A percentile compares a stretch with the other conserved stretches of the same genome.
Evolutionary conservation across 2,329 filamentous ascomycete species (phyloP).

Genomic region (Talaromyces rugulosus): DNA sequence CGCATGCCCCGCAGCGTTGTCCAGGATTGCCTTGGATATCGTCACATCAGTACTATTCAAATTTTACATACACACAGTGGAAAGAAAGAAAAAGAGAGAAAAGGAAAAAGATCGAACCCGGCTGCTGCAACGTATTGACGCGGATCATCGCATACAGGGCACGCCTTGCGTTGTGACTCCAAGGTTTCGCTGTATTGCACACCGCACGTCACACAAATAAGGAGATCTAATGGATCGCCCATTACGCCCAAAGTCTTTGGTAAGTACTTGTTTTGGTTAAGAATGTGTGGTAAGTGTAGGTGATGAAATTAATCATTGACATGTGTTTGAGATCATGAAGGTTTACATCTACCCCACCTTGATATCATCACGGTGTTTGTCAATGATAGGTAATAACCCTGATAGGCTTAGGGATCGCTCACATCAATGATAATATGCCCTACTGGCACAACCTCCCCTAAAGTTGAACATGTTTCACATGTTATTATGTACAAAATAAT

Average conservation of each 20-base stretch:
- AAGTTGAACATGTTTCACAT: no score
- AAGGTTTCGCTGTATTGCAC: constrained; percentile 18
- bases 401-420: no score
- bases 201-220: constrained; percentile 26
- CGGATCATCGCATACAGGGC: constrained; percentile 29
- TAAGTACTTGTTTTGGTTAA: background rate
- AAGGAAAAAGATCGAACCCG: constrained; percentile 16
- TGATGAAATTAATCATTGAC: background rate
- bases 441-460: no score
- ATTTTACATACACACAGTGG: background rate
- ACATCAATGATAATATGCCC: no score
- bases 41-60: background rate
- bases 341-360: background rate
- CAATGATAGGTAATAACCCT: no score
- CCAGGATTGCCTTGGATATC: constrained; percentile 22
- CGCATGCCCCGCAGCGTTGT: constrained; percentile 25
- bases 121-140: constrained; percentile 25
- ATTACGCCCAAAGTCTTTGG: background rate
- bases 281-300: background rate
- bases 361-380: background rate
- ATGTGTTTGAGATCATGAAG: background rate
- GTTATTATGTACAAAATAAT: no score
- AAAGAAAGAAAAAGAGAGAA: background rate
- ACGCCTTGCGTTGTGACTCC: constrained; percentile 16
- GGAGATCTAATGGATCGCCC: constrained; percentile 16